These are phyloP conservation scores for apple (Malus domestica) DNA, from an alignment of 306 rosid species.

Conservation along the genomic window DNA sequence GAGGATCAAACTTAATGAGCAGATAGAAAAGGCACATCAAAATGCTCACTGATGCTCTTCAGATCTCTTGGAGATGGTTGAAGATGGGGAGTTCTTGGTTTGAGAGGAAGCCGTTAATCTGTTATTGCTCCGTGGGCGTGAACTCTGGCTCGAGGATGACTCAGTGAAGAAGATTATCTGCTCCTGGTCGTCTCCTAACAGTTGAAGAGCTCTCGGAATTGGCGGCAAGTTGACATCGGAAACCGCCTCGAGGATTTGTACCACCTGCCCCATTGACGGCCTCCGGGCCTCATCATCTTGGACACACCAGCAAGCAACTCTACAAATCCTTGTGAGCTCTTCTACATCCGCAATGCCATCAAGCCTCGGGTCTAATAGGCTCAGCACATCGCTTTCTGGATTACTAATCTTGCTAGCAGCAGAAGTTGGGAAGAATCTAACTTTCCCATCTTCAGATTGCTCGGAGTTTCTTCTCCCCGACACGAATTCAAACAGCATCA, in stretches of 20 bases:
- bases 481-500: constrained; percentile 80
- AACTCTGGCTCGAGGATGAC: constrained; percentile 46
- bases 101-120: constrained; percentile 34
- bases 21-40: not conserved
- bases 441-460: constrained; percentile 44
- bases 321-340: constrained; percentile 43
- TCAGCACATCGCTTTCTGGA: constrained; percentile 39
- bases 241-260: constrained; percentile 70
- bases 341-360: constrained; percentile 42
- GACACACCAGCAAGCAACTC: constrained; percentile 79
- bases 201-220: constrained; percentile 46
- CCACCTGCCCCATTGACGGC: constrained; percentile 79
- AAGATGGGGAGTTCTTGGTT: constrained; percentile 24
- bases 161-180: constrained; percentile 51
- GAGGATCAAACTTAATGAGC: constrained; percentile 2
- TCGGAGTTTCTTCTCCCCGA: constrained; percentile 79
- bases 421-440: constrained; percentile 48
- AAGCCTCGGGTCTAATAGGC: constrained; percentile 50
- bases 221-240: constrained; percentile 53
- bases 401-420: constrained; percentile 34
- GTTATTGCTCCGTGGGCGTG: constrained; percentile 29
- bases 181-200: constrained; percentile 48
- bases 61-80: constrained; percentile 17
- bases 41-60: constrained; percentile 4
- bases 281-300: constrained; percentile 69